These are phyloP conservation scores for Bipolaris zeicola DNA, from an alignment of 2,329 filamentous ascomycete species.

Conservation along the genomic window DNA sequence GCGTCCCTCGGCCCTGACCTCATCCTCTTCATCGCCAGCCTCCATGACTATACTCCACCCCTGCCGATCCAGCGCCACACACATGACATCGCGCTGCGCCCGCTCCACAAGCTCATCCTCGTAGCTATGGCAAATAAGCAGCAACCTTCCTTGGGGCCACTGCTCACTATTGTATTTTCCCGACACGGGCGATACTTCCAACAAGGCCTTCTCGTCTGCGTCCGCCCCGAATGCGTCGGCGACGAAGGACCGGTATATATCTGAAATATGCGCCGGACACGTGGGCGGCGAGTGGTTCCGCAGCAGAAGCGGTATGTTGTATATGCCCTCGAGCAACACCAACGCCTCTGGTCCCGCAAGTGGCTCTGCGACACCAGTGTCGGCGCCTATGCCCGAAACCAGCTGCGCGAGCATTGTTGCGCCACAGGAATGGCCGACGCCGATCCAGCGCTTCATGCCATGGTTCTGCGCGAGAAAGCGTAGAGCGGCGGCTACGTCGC, in stretches of 20 bases:
- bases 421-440: constrained; percentile 68
- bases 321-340: constrained; percentile 70
- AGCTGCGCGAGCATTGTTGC: constrained; percentile 68
- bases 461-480: constrained; percentile 57
- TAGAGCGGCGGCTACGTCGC: constrained; percentile 61
- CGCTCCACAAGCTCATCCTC: constrained; percentile 58
- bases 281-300: constrained; percentile 48
- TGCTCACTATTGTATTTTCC: constrained; percentile 49
- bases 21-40: constrained; percentile 32
- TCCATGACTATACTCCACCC: constrained; percentile 45
- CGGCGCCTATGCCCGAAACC: constrained; percentile 23
- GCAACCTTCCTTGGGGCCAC: constrained; percentile 48
- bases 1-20: constrained; percentile 33
- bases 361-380: neutral
- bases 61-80: constrained; percentile 53
- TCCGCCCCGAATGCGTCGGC: constrained; percentile 63
- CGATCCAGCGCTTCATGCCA: constrained; percentile 57
- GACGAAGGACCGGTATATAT: constrained; percentile 65
- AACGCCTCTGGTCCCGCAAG: constrained; percentile 50
- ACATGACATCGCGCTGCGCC: constrained; percentile 65
- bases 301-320: constrained; percentile 64
- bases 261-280: constrained; percentile 36
- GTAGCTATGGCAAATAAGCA: constrained; percentile 54
- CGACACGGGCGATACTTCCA: constrained; percentile 58
- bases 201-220: constrained; percentile 1